Evolutionary conservation across 1,284 basidiomycete genomes (phyloP).

Genomic region (Laetiporus sulphureus): DNA sequence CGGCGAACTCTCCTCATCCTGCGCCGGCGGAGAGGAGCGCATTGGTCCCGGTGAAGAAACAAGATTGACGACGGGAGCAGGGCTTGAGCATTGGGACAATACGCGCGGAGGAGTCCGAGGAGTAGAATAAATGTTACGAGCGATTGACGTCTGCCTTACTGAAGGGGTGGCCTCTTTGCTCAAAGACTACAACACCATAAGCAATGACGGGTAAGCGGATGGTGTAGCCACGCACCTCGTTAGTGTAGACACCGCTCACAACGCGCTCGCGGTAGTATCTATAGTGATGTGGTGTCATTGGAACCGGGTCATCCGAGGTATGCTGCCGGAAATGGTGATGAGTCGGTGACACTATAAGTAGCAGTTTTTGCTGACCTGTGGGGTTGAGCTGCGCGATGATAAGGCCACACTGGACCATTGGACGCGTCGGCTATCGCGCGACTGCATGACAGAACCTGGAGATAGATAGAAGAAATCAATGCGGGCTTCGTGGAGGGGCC

Average conservation of each 20-base stretch:
- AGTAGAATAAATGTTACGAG: conserved; percentile 20
- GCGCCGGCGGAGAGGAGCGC: conserved; percentile 52
- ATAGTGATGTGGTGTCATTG: conserved; percentile 29
- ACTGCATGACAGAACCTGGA: conserved; percentile 40
- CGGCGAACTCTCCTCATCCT: conserved; percentile 57
- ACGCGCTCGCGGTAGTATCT: conserved; percentile 26
- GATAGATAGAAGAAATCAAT: no score
- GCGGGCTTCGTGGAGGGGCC: no score
- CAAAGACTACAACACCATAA: no score
- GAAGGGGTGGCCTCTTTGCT: no score
- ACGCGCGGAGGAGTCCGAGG: conserved; percentile 31
- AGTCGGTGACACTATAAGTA: no score
- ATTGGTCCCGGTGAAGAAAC: conserved; percentile 79
- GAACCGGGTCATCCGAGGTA: no score
- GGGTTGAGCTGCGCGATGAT: conserved; percentile 17
- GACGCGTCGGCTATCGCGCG: conserved; percentile 47
- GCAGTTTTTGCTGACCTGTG: conserved; percentile 34
- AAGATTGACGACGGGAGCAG: conserved; percentile 48
- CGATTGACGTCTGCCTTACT: conserved; percentile 21
- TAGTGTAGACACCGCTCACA: no score
- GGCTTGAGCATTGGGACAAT: conserved; percentile 48
- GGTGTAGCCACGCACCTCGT: no score
- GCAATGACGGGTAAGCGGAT: no score
- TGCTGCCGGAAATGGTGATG: no score
- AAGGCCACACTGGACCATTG: conserved; percentile 22